Evolutionary conservation across 371 early-diverging fungal species (phyloP), one percentile per base, ranked within the genome.

Genomic region (Mucor irregularis): DNA sequence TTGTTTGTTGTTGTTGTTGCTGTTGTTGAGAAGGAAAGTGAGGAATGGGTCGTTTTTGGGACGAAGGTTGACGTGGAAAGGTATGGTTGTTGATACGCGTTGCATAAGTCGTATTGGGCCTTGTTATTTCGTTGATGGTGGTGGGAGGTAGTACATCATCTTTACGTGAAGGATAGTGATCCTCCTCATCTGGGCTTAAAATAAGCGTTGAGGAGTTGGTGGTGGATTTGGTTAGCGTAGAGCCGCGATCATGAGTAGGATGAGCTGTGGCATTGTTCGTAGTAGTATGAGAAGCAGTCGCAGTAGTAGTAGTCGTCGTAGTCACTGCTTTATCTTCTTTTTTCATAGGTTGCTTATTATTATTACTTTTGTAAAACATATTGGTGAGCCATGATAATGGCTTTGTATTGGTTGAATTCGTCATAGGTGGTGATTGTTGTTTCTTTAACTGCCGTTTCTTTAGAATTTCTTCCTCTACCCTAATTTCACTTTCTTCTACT

Each of bases 401-500:
- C 34, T 33, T 51, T 35, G 42, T 1, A 34, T 35, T 11, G 33
- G 34, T 16, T 29, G 31, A 5, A 8, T 3, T 9, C 5, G 22
- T 4, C 3, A 30, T 24, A 9, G 29, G 43, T 10, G 33, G n/a
- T 21, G 43, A 30, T 31, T 30, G 14, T 21, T 42, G 19, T 46
- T 22, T 34, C 28, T 50, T 53, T 21, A 56, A 29, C 19, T 55
- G 43, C 21, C 55, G 17, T 14, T 63, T 73, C 14, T 61, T 59
- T 29, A 72, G 49, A 56, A 84, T 71, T 46, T 77, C 81, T 58
- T 77, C 68, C 49, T 84, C 81, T 6, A 76, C 77, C 0, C 70
- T 35, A 3, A 33, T n/a, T 13, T 62, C 66, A 33, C 35, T 62
- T 53, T 73, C 50, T 42, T 81, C 74, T 14, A 90, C 73, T 31